Base-by-base conservation (phyloP, 2,329 filamentous ascomycete genomes). In the Colletotrichum liaoningense region DNA sequence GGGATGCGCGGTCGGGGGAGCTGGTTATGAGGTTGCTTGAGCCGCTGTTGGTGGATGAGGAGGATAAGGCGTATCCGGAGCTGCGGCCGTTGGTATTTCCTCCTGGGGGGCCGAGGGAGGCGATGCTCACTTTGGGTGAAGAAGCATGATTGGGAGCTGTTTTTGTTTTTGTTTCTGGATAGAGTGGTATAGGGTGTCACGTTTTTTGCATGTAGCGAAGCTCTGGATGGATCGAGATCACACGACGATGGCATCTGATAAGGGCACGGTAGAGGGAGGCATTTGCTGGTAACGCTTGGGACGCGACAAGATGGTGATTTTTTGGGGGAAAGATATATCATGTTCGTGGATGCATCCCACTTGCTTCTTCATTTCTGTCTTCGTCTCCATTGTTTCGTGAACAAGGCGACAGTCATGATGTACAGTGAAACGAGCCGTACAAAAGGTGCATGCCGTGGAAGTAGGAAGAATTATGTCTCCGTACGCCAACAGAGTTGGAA, bases 21-120 rank as follows among this genome's bases (percentile, higher is more conserved):
- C 76, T 80, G 67, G 69, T 82, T 1, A 76, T 75, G 67, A 69
- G 28, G 8, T 28, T 82, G 75, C 56, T 83, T n/a, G 59, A 74
- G 28, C 75, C 75, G 3, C 67, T 81, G 28, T 70, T 78, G 4
- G 62, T 33, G 4, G 28, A 63, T 12, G 71, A 66, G 12, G 71
- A 66, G 11, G 55, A 38, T 1, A 30, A 56, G 2, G 58, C 30
- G 2, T 77, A 73, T 54, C 67, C 78, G 8, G 52, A 67, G 5
- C 58, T 80, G 56, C 46, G 62, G 16, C 76, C 76, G 5, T 52
- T 80, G 7, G 66, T 66, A 16, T 80, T 80, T 22, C 69, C 69
- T 3, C 65, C 69, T 1, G 49, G 57, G 2, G 58, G 52, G 3
- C 24, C 22, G 1, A 67, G 54, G 8, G 62, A 69, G 9, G 57